phyloP scores from a whole-genome alignment of 1,139 yeast genomes.

The Blastobotrys buckinghamii region DNA sequence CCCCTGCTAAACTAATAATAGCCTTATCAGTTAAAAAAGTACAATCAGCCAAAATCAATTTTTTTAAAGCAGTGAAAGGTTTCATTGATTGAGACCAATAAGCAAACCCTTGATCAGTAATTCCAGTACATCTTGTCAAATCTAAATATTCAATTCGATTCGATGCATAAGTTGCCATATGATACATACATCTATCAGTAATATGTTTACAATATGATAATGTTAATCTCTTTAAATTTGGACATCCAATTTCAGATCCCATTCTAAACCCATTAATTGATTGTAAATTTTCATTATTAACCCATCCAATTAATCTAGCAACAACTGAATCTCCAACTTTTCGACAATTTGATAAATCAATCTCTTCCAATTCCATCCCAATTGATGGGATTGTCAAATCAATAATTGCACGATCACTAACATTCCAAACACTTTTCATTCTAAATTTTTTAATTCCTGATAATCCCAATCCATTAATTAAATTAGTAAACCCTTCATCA shows the following conservation, averaged over 20 bases:
- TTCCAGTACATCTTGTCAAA: conserved; percentile 68
- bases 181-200: conserved; percentile 61
- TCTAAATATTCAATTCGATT: conserved; percentile 52
- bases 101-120: conserved; percentile 67
- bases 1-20: conserved; percentile 53
- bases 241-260: conserved; percentile 46
- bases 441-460: conserved; percentile 51
- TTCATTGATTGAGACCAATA: conserved; percentile 48
- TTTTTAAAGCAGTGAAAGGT: conserved; percentile 49
- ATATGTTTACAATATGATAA: conserved; percentile 70
- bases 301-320: conserved; percentile 60
- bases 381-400: conserved; percentile 63
- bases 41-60: conserved; percentile 60
- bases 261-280: conserved; percentile 8
- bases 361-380: conserved; percentile 51
- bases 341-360: conserved; percentile 67
- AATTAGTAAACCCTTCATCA: conserved; percentile 64
- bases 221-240: conserved; percentile 46
- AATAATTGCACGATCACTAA: conserved; percentile 75
- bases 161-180: conserved; percentile 54
- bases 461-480: conserved; percentile 64
- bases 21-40: conserved; percentile 65
- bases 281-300: too few species aligned
- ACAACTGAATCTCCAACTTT: conserved; percentile 67
- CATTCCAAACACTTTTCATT: conserved; percentile 72